Evolutionary conservation across 768 basidiomycete genomes (phyloP).

Genomic region (Cyclocybe cylindracea): DNA sequence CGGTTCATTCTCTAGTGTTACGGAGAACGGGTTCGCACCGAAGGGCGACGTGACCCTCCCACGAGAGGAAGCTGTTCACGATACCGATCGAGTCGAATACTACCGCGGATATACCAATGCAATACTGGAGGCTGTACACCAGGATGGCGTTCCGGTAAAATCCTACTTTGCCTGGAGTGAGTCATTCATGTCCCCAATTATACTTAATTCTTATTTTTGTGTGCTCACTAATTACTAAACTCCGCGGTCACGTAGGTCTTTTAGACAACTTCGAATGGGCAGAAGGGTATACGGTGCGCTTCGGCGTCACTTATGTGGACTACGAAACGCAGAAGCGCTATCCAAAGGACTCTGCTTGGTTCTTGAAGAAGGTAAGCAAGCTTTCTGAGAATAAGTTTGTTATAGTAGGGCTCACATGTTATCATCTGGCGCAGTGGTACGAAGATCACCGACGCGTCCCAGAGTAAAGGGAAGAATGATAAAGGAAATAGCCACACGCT

Average conservation of each 20-base stretch:
- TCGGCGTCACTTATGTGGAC: constrained; percentile 71
- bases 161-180: constrained; percentile 71
- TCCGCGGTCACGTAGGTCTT: constrained; percentile 38
- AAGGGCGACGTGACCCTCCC: constrained; percentile 54
- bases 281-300: constrained; percentile 66
- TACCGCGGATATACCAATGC: constrained; percentile 55
- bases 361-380: constrained; percentile 39
- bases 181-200: constrained; percentile 17
- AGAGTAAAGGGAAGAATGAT: too few relatives aligned
- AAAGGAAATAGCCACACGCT: too few relatives aligned
- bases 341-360: constrained; percentile 61
- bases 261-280: constrained; percentile 77
- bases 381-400: too few relatives aligned
- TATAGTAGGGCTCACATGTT: too few relatives aligned
- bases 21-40: constrained; percentile 70
- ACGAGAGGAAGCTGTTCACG: constrained; percentile 48
- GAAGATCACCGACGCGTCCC: too few relatives aligned
- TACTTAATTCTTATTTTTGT: neutral
- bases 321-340: constrained; percentile 62
- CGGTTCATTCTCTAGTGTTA: constrained; percentile 41
- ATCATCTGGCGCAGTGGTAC: too few relatives aligned
- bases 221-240: neutral
- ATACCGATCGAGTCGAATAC: constrained; percentile 63
- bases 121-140: constrained; percentile 50
- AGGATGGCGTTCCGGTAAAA: constrained; percentile 59